Evolutionary conservation across 163 green algal species (phyloP).

Genomic region (Scenedesmus sp.): DNA sequence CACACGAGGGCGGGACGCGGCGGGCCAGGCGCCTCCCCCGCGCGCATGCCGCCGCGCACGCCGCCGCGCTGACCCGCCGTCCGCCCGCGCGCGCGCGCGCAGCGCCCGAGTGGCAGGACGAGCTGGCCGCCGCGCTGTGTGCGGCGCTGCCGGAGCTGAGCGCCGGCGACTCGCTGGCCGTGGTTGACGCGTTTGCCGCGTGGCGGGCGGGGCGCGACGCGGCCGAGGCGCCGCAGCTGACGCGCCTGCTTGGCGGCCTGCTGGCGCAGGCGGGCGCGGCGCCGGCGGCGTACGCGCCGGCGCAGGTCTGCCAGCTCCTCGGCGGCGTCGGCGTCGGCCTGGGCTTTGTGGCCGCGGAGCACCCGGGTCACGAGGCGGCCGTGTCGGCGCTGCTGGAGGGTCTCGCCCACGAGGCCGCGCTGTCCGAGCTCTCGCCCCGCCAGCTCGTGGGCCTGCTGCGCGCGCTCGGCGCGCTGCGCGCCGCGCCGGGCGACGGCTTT

Average conservation of each 20-base stretch:
- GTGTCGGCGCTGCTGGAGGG: slow-evolving; percentile 7
- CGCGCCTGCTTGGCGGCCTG: slow-evolving; percentile 27
- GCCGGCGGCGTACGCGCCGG: background rate
- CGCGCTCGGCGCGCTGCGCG: background rate
- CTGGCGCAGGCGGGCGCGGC: slow-evolving; percentile 5
- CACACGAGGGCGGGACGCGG: no score
- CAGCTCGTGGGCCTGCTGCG: slow-evolving; percentile 18
- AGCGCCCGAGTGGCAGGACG: slow-evolving; percentile 11
- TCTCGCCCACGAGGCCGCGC: slow-evolving; percentile 9
- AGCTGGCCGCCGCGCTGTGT: slow-evolving; percentile 7
- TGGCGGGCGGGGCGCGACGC: slow-evolving; percentile 15
- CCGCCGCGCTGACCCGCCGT: no score
- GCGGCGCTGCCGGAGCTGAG: background rate
- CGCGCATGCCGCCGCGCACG: no score
- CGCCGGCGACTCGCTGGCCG: slow-evolving; percentile 15
- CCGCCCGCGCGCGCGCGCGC: background rate
- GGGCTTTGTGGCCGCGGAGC: background rate
- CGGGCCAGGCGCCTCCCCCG: no score
- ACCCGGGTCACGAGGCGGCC: slow-evolving; percentile 3
- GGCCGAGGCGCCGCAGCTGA: background rate
- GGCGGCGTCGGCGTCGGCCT: slow-evolving; percentile 1
- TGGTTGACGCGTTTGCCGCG: slow-evolving; percentile 14
- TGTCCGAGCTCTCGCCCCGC: background rate
- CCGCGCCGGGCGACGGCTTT: slow-evolving; percentile 11
- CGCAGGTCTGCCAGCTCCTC: slow-evolving; percentile 12